Evolutionary conservation across 805 yeast genomes (phyloP), one percentile per base, ranked within the genome.

Genomic region (Candida xyloterini): DNA sequence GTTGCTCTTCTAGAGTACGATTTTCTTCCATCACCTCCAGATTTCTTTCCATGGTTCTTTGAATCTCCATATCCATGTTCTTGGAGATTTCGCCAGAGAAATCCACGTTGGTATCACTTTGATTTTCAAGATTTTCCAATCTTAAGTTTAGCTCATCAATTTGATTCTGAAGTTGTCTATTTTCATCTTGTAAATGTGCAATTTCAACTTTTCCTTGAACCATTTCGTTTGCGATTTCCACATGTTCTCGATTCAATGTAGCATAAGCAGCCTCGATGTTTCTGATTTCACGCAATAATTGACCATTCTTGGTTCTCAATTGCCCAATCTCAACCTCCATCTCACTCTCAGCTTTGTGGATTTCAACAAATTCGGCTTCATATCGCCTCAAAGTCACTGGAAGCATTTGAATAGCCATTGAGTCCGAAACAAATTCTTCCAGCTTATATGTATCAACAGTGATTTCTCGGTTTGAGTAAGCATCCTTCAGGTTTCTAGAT

Each of bases 191-290:
- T 18, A 91, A 60, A 24, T 83, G 81, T 2, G 95, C 96, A 18
- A 84, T 69, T 38, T 70, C 74, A 28, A 90, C 76, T 54, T 93
- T 81, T 27, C 85, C 82, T 47, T 78, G 78, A 24, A 91, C 88
- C 80, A 93, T 78, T 49, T 81, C 87, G 62, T 90, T 91, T 4
- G 95, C 95, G 27, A 89, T 77, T 39, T 78, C 84, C 21, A 89
- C 77, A 60, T 93, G 97, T 55, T 90, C 96, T 44, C 77, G 71
- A 56, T 86, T 88, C 43, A 91, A 66, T 2, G 77, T 66, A 3
- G 82, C 76, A 54, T 81, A 80, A 15, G 81, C 75, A 13, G 79
- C 70, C 60, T 88, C 95, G 27, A 89, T 68, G 43, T 78, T 74
- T 54, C 84, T 74, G 37, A 88, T 81, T 48, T 86, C 87, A 48